These are phyloP conservation scores for Creolimax fragrantissima DNA, from an alignment of 78 protist genomes.

Conservation along the genomic window DNA sequence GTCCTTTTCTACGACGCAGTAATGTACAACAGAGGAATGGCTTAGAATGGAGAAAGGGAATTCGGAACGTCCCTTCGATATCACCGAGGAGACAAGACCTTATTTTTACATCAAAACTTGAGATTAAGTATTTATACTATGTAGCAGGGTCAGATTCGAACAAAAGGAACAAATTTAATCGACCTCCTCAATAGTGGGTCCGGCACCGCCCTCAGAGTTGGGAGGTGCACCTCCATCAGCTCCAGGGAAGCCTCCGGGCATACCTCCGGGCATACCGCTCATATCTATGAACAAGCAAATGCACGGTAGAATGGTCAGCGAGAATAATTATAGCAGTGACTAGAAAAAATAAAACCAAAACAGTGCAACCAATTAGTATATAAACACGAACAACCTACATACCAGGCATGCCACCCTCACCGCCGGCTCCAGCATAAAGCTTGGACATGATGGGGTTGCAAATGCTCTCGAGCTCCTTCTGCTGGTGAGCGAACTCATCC, in stretches of 20 bases:
- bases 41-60: too few species aligned
- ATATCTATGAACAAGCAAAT: too few species aligned
- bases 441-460: conserved; percentile 83
- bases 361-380: not conserved
- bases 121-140: too few species aligned
- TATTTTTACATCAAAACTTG: too few species aligned
- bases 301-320: too few species aligned
- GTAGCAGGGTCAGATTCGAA: too few species aligned
- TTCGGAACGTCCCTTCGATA: too few species aligned
- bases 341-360: not conserved
- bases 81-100: too few species aligned
- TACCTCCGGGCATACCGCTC: not conserved
- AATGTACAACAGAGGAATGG: too few species aligned
- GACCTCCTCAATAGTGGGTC: conserved; percentile 41
- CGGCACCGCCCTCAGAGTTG: not conserved
- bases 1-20: too few species aligned
- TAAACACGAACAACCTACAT: not conserved
- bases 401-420: conserved; percentile 49
- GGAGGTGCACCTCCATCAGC: conserved; percentile 30
- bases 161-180: conserved; percentile 28
- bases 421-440: conserved; percentile 66
- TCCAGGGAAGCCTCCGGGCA: conserved; percentile 61
- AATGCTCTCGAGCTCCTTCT: conserved; percentile 78
- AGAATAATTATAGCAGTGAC: too few species aligned
- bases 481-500: conserved; percentile 72